Evolutionary conservation across 169 alveolate genomes (phyloP).

Genomic region (Besnoitia besnoiti): DNA sequence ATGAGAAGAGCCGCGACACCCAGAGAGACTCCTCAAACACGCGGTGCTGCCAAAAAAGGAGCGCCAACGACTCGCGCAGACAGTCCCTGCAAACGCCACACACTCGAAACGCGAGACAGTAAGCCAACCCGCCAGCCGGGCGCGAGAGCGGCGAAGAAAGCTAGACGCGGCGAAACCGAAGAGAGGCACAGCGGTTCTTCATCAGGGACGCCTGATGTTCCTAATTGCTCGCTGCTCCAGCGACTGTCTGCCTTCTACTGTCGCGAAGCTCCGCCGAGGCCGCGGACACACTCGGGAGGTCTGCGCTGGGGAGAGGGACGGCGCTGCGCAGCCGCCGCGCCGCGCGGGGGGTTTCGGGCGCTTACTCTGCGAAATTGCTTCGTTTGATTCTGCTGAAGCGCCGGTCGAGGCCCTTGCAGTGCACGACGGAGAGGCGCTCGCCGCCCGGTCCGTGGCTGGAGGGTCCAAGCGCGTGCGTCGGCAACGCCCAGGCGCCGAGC

Average conservation of each 20-base stretch:
- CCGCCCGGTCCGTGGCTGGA: neutral
- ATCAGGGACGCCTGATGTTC: neutral
- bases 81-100: neutral
- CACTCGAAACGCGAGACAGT: neutral
- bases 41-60: constrained; percentile 30
- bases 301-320: no score
- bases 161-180: neutral
- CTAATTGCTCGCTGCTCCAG: neutral
- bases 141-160: neutral
- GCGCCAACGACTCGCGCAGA: neutral
- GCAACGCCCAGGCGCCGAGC: constrained; percentile 1
- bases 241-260: no score
- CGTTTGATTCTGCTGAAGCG: neutral
- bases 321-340: no score
- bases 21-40: constrained; percentile 16
- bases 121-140: neutral
- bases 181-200: neutral
- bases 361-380: constrained; percentile 6
- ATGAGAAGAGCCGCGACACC: constrained; percentile 3
- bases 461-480: neutral
- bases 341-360: no score
- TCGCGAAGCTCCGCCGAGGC: no score
- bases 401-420: neutral
- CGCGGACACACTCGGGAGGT: no score
- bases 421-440: neutral